These are phyloP conservation scores for Herpetomonas tarakana DNA, from an alignment of 208 protist species.

Conservation along the genomic window DNA sequence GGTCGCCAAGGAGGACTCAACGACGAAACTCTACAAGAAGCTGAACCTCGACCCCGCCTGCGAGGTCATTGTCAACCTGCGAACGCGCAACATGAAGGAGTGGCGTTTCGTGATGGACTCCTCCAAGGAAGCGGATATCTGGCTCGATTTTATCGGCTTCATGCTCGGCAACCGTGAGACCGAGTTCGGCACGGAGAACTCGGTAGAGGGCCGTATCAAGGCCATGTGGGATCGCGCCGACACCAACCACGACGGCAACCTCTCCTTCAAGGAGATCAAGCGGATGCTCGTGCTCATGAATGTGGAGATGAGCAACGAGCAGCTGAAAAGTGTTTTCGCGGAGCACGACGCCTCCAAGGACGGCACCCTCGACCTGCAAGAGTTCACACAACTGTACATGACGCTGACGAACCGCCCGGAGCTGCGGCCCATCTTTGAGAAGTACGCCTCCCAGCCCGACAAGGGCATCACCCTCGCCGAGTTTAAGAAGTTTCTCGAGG, in stretches of 20 bases:
- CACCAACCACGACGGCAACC: conserved; percentile 35
- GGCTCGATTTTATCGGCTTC: conserved; percentile 39
- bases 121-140: conserved; percentile 18
- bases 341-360: conserved; percentile 40
- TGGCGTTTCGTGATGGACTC: conserved; percentile 38
- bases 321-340: conserved; percentile 24
- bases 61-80: conserved; percentile 45
- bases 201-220: conserved; percentile 29
- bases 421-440: conserved; percentile 30
- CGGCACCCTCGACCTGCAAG: conserved; percentile 36
- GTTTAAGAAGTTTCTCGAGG: conserved; percentile 34
- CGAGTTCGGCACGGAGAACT: conserved; percentile 7
- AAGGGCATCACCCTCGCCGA: conserved; percentile 33
- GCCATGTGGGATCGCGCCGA: conserved; percentile 47
- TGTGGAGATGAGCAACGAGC: conserved; percentile 23
- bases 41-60: conserved; percentile 23
- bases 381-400: conserved; percentile 51
- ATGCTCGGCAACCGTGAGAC: conserved; percentile 10
- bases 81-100: conserved; percentile 19
- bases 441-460: conserved; percentile 19
- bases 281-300: conserved; percentile 45
- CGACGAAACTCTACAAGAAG: conserved; percentile 40
- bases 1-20: conserved; percentile 31
- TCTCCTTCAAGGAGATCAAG: conserved; percentile 45
- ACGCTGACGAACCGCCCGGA: conserved; percentile 33